A percentile compares a stretch with the other conserved stretches of the same genome.
phyloP scores from a whole-genome alignment of 345 rosid genomes.

The Alliaria petiolata region DNA sequence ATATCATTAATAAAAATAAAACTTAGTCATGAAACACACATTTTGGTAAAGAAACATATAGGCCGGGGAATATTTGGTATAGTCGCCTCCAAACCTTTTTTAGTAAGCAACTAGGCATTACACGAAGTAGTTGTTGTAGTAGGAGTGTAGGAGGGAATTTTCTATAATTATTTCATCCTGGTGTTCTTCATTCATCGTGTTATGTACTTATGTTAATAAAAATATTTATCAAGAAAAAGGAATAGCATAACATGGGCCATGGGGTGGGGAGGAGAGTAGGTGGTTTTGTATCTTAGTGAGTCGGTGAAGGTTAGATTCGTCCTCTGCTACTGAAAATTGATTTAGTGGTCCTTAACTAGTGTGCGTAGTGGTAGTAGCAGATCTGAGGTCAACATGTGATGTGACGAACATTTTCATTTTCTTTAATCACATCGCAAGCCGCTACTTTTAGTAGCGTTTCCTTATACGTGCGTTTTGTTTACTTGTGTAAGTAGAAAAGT shows the following conservation, averaged over 20 bases:
- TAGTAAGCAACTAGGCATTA: not conserved
- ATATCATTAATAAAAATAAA: too few species aligned
- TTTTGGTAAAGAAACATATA: not conserved
- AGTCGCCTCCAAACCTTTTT: not conserved
- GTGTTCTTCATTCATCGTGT: not conserved
- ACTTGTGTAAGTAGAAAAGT: not conserved
- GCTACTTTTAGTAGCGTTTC: not conserved
- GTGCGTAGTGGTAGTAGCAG: not conserved
- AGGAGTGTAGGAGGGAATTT: not conserved
- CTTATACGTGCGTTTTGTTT: not conserved
- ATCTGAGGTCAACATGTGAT: conserved; percentile 23
- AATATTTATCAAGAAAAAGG: not conserved
- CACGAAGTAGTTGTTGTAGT: not conserved
- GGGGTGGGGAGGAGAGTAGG: conserved; percentile 21
- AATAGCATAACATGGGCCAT: not conserved
- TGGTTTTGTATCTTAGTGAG: conserved; percentile 23
- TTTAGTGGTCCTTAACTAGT: conserved; percentile 9
- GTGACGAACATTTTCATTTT: not conserved
- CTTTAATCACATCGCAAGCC: not conserved
- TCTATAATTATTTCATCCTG: not conserved
- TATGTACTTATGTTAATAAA: too few species aligned
- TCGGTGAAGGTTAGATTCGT: conserved; percentile 31
- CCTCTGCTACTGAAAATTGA: not conserved
- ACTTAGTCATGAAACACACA: not conserved
- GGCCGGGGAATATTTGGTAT: not conserved